These are phyloP conservation scores for Magnusiomyces sp. DNA, from an alignment of 1,139 yeast genomes.

Conservation along the genomic window DNA sequence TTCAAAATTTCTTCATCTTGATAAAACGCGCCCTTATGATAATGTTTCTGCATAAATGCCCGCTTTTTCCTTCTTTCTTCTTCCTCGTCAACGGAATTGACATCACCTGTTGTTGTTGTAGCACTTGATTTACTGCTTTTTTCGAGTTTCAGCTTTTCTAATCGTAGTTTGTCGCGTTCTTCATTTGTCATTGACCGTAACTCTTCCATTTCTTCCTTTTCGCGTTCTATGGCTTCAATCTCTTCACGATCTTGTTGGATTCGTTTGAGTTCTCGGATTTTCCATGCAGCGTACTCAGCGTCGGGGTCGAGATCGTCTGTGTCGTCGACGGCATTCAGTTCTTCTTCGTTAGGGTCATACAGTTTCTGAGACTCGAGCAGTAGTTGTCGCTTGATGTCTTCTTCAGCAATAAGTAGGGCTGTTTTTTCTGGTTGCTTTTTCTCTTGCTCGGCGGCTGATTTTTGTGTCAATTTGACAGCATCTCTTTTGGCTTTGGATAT, in stretches of 20 bases:
- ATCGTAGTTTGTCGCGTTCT: slow-evolving; percentile 20
- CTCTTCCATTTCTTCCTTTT: slow-evolving; percentile 35
- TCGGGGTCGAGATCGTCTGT: slow-evolving; percentile 48
- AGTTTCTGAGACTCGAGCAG: slow-evolving; percentile 3
- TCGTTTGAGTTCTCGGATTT: slow-evolving; percentile 37
- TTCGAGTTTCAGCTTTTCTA: slow-evolving; percentile 11
- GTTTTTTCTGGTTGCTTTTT: slow-evolving; percentile 19
- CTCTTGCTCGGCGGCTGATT: slow-evolving; percentile 1
- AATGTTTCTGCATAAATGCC: slow-evolving; percentile 25
- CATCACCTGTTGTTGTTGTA: slow-evolving; percentile 1
- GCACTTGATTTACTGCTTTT: not conserved
- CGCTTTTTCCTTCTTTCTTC: slow-evolving; percentile 11
- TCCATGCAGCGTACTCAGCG: slow-evolving; percentile 41
- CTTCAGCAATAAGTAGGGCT: slow-evolving; percentile 28
- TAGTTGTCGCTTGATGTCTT: slow-evolving; percentile 23
- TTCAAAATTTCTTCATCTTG: slow-evolving; percentile 30
- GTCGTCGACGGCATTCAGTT: slow-evolving; percentile 39
- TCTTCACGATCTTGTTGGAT: slow-evolving; percentile 37
- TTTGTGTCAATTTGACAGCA: not conserved
- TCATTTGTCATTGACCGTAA: slow-evolving; percentile 29
- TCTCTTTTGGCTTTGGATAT: not conserved
- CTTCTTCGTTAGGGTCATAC: slow-evolving; percentile 19
- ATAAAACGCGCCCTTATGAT: slow-evolving; percentile 33
- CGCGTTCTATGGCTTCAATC: slow-evolving; percentile 34
- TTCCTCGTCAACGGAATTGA: slow-evolving; percentile 15